Percentiles rank a stretch among this genome's conserved stretches.
Evolutionary conservation across 108 stramenopile species (phyloP).

Genomic region (Thalassiosira profunda): DNA sequence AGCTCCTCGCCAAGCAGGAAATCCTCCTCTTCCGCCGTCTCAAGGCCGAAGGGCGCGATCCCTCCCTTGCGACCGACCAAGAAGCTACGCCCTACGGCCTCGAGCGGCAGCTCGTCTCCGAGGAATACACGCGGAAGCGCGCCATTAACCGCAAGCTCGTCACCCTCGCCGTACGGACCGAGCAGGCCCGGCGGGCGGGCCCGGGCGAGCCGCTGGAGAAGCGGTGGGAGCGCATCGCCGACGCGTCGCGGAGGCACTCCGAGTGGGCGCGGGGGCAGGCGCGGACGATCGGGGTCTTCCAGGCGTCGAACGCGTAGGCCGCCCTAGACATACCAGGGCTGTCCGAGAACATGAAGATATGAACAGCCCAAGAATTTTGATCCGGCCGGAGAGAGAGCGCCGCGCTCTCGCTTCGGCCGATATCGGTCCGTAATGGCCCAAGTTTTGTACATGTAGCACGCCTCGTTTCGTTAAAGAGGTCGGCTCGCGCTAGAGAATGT

Average conservation of each 20-base stretch:
- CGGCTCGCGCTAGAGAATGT: too few relatives aligned
- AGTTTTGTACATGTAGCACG: too few relatives aligned
- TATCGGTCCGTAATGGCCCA: too few relatives aligned
- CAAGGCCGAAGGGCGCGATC: background rate
- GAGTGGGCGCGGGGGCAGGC: slow-evolving; percentile 1
- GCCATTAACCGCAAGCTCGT: background rate
- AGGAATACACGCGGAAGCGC: background rate
- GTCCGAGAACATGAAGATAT: too few relatives aligned
- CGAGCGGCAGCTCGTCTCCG: slow-evolving; percentile 1
- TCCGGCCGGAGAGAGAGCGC: too few relatives aligned
- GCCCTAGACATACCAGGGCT: too few relatives aligned
- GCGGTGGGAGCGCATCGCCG: background rate
- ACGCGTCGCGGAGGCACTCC: background rate
- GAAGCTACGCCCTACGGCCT: background rate
- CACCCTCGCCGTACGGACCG: background rate
- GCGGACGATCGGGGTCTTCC: slow-evolving; percentile 2
- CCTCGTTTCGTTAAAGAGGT: too few relatives aligned
- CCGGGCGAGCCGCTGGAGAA: background rate
- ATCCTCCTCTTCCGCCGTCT: background rate
- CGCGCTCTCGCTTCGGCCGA: too few relatives aligned
- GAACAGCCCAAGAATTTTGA: too few relatives aligned
- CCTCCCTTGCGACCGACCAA: background rate
- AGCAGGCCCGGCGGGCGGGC: background rate
- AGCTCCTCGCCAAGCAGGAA: background rate
- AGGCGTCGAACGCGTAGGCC: too few relatives aligned